Conservation (phyloP, 2,329 filamentous ascomycete genomes). For the Trichocomaceae sp. region DNA sequence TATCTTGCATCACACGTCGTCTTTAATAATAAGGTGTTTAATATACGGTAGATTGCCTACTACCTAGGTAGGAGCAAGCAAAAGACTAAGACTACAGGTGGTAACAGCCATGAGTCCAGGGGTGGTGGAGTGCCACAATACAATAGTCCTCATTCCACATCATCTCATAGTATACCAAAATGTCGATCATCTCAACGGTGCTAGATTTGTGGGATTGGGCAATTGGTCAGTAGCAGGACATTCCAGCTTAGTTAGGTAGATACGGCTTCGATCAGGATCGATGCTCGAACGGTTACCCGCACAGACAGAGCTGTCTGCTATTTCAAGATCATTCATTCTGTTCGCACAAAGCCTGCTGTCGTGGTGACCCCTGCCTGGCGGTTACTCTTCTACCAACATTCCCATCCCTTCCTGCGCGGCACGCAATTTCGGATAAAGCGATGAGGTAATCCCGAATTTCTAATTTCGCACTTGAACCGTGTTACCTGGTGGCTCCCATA, state of each 20-base stretch:
- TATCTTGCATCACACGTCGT: not conserved
- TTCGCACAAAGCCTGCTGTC: not conserved
- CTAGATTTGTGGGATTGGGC: not conserved
- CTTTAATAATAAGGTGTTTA: too few species aligned
- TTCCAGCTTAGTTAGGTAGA: not conserved
- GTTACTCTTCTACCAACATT: not conserved
- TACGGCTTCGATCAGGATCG: not conserved
- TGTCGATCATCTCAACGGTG: not conserved
- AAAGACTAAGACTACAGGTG: not conserved
- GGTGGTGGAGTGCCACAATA: conserved; percentile 1
- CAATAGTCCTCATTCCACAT: conserved; percentile 6
- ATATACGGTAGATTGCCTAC: too few species aligned
- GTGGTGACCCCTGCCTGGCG: not conserved
- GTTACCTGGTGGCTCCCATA: too few species aligned
- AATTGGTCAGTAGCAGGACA: not conserved
- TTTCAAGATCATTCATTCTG: too few species aligned
- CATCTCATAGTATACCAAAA: not conserved
- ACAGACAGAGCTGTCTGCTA: not conserved
- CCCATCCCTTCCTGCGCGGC: conserved; percentile 6
- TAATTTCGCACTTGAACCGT: too few species aligned
- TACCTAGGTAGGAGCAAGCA: too few species aligned
- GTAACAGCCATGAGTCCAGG: not conserved
- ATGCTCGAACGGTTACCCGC: not conserved
- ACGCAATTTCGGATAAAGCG: not conserved
- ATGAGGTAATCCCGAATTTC: not conserved